A percentile compares a stretch with the other conserved stretches of the same genome.
These are phyloP conservation scores for Aethionema arabicum DNA, from an alignment of 345 rosid genomes.

Conservation along the genomic window DNA sequence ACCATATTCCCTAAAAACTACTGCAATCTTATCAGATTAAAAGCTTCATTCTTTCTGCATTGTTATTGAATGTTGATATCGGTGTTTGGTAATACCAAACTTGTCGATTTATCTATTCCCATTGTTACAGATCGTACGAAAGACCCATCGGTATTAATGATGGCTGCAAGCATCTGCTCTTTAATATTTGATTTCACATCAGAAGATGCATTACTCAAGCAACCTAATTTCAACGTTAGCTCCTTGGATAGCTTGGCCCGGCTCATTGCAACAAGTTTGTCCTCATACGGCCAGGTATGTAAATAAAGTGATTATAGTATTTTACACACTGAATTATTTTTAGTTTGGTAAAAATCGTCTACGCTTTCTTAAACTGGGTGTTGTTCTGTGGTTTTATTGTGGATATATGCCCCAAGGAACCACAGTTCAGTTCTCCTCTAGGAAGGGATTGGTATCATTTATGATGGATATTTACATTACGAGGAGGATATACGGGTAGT, in stretches of 20 bases:
- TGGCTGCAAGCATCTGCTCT: slow-evolving; percentile 81
- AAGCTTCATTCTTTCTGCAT: not conserved
- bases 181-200: slow-evolving; percentile 68
- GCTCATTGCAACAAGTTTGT: slow-evolving; percentile 60
- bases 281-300: slow-evolving; percentile 50
- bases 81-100: not conserved
- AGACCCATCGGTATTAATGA: slow-evolving; percentile 54
- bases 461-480: too few relatives aligned
- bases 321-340: too few relatives aligned
- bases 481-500: too few relatives aligned
- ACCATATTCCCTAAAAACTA: too few relatives aligned
- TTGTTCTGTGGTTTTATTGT: too few relatives aligned
- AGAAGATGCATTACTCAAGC: slow-evolving; percentile 64
- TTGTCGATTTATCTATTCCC: not conserved
- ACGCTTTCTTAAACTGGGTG: too few relatives aligned
- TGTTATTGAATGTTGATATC: slow-evolving; percentile 10
- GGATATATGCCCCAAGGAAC: too few relatives aligned
- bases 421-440: too few relatives aligned
- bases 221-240: slow-evolving; percentile 42
- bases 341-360: too few relatives aligned
- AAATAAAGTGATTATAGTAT: too few relatives aligned
- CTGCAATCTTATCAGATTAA: not conserved
- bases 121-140: slow-evolving; percentile 45
- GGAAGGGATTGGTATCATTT: too few relatives aligned
- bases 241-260: slow-evolving; percentile 43